A percentile compares a stretch with the other conserved stretches of the same genome.
Conservation (phyloP, 2,329 filamentous ascomycete species). For the Fusarium metavorans region DNA sequence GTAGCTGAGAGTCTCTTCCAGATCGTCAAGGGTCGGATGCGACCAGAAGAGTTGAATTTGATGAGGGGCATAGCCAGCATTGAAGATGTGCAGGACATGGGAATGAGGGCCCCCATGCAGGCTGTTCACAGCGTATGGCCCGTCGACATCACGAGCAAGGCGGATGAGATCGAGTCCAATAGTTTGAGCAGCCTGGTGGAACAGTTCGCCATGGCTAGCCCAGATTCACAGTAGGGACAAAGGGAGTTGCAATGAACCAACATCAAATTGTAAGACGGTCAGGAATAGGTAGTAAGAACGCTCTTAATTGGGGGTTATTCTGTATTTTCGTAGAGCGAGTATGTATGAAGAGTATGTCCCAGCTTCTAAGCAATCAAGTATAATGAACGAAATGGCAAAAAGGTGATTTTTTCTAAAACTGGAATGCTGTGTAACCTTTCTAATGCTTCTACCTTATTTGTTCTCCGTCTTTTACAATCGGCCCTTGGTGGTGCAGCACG, state of each 20-base stretch:
- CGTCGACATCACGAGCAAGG: background rate
- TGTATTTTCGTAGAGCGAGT: background rate
- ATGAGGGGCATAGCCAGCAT: background rate
- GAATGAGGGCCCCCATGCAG: background rate
- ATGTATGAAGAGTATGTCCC: background rate
- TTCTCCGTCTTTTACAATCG: background rate
- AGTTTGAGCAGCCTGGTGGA: background rate
- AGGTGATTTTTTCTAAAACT: background rate
- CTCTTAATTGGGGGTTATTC: background rate
- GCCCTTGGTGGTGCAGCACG: background rate
- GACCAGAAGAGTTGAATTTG: background rate
- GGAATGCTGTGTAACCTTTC: background rate
- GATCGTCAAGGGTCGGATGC: background rate
- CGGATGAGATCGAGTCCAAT: background rate
- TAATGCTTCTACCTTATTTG: background rate
- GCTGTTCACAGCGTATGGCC: background rate
- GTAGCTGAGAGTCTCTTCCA: background rate
- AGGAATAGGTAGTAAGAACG: background rate
- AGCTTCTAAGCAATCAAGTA: background rate
- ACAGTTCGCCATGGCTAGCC: background rate
- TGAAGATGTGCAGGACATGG: background rate
- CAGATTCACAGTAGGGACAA: background rate
- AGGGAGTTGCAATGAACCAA: background rate
- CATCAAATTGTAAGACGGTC: background rate
- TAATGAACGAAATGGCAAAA: background rate